A percentile compares a stretch with the other conserved stretches of the same genome.
phyloP scores from a whole-genome alignment of 768 basidiomycete species.

The Panaeolus cyanescens region DNA sequence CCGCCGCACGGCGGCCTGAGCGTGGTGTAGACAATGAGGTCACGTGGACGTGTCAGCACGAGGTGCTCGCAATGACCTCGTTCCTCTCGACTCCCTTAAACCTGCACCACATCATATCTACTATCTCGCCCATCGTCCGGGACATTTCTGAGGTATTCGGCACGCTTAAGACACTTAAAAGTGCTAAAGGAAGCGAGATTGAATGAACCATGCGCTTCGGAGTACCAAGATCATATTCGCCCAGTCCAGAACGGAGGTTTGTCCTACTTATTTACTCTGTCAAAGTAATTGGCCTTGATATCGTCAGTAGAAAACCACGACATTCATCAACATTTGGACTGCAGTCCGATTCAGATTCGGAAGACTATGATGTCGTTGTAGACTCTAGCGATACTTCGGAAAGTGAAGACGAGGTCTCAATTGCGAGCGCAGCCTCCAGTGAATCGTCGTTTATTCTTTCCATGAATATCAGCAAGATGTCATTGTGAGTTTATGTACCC shows the following conservation, averaged over 20 bases:
- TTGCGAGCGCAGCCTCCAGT: slow-evolving; percentile 19
- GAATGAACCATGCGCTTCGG: slow-evolving; percentile 50
- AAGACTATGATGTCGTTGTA: slow-evolving; percentile 30
- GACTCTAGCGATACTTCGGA: slow-evolving; percentile 37
- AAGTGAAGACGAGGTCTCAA: slow-evolving; percentile 26
- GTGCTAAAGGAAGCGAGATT: background rate
- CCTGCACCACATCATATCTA: background rate
- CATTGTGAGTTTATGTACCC: slow-evolving; percentile 12
- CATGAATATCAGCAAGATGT: slow-evolving; percentile 18
- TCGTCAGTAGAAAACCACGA: slow-evolving; percentile 24
- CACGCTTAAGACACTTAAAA: background rate
- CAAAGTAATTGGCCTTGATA: slow-evolving; percentile 3
- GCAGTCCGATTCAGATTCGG: slow-evolving; percentile 48
- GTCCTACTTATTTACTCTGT: slow-evolving; percentile 5
- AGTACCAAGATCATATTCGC: slow-evolving; percentile 52
- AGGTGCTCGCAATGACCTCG: background rate
- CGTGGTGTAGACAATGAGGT: too few relatives aligned
- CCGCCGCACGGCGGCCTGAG: too few relatives aligned
- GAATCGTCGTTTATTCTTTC: slow-evolving; percentile 19
- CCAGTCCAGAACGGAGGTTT: slow-evolving; percentile 47
- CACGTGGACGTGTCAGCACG: background rate
- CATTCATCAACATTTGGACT: slow-evolving; percentile 59
- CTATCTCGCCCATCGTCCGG: background rate
- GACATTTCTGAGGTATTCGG: background rate
- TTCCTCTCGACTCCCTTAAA: background rate